phyloP scores from a whole-genome alignment of 352 stramenopile species.

The Pythium dissotocum region DNA sequence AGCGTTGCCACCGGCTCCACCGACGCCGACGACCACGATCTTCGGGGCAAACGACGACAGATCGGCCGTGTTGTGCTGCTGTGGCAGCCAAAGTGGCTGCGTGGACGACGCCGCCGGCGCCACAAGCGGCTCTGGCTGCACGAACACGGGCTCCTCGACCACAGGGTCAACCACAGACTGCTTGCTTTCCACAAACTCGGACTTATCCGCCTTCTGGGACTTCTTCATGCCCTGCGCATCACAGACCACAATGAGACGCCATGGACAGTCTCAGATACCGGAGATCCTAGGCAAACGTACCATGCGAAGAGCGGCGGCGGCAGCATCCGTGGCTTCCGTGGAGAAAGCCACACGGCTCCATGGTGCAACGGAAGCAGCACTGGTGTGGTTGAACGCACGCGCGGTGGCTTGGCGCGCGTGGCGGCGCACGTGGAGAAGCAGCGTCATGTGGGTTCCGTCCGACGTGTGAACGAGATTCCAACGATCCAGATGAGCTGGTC shows the following conservation, averaged over 20 bases:
- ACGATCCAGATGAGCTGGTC: constrained; percentile 3
- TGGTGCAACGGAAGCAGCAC: background rate
- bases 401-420: constrained; percentile 28
- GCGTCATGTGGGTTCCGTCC: constrained; percentile 16
- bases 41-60: constrained; percentile 79
- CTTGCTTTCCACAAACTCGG: constrained; percentile 1
- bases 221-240: constrained; percentile 53
- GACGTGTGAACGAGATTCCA: constrained; percentile 9
- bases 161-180: constrained; percentile 10
- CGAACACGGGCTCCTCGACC: constrained; percentile 6
- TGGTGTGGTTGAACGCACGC: constrained; percentile 12
- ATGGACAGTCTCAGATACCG: background rate
- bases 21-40: constrained; percentile 87
- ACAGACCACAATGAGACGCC: background rate
- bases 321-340: constrained; percentile 68
- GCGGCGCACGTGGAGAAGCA: constrained; percentile 43
- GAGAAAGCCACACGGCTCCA: constrained; percentile 42
- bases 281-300: constrained; percentile 29
- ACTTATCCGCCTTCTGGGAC: constrained; percentile 41
- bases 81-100: constrained; percentile 77
- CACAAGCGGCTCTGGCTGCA: constrained; percentile 40
- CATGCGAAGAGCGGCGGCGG: constrained; percentile 70
- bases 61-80: constrained; percentile 61
- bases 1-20: constrained; percentile 87
- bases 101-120: constrained; percentile 47